phyloP scores from a whole-genome alignment of 1,139 yeast genomes.

The Hansenula sp. region DNA sequence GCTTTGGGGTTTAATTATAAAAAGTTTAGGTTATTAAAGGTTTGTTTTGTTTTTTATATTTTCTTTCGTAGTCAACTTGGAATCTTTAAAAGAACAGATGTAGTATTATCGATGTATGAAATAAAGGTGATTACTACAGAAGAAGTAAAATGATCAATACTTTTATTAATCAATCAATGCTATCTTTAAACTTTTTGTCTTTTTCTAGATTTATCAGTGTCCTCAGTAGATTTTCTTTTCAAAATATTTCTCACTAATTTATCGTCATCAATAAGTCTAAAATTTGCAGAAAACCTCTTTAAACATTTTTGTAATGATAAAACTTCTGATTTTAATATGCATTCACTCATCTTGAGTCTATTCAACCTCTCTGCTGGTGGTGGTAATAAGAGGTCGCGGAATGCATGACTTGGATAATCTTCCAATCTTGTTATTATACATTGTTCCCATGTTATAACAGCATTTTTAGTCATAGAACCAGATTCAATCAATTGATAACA shows the following conservation, averaged over 20 bases:
- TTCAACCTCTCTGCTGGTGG: slow-evolving; percentile 15
- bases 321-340: slow-evolving; percentile 52
- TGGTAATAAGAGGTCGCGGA: slow-evolving; percentile 18
- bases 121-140: no score
- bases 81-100: no score
- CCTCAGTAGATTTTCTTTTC: slow-evolving; percentile 40
- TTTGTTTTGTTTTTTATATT: no score
- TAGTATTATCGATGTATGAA: no score
- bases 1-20: no score
- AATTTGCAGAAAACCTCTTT: slow-evolving; percentile 30
- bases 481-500: slow-evolving; percentile 28
- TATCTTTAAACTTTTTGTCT: slow-evolving; percentile 11
- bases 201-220: slow-evolving; percentile 10
- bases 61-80: no score
- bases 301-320: slow-evolving; percentile 41
- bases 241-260: slow-evolving; percentile 52
- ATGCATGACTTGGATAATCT: slow-evolving; percentile 28
- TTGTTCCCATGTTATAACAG: slow-evolving; percentile 22
- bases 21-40: no score
- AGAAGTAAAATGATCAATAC: no score
- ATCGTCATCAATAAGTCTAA: slow-evolving; percentile 47
- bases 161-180: no score
- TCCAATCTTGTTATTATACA: slow-evolving; percentile 23
- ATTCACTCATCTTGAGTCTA: slow-evolving; percentile 41
- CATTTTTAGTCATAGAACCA: slow-evolving; percentile 23